A percentile compares a stretch with the other conserved stretches of the same genome.
phyloP scores from a whole-genome alignment of 257 asterid genomes.

The Solanum lycopersicoides region DNA sequence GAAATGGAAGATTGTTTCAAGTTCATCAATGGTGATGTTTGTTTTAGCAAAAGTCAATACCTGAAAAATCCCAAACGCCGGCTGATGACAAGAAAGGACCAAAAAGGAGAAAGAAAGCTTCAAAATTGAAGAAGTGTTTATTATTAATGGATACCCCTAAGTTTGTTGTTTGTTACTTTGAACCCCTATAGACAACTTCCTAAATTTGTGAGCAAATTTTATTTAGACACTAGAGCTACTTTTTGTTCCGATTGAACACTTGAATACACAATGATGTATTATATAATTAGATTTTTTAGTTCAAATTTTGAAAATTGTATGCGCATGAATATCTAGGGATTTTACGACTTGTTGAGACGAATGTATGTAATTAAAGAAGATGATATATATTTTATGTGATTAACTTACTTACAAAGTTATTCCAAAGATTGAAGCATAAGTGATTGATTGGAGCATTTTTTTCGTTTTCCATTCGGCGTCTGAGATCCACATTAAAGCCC shows the following conservation, averaged over 20 bases:
- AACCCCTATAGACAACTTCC: not conserved
- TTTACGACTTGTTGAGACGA: too few species aligned
- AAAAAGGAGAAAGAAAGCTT: not conserved
- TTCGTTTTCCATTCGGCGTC: too few species aligned
- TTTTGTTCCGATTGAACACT: rapidly evolving
- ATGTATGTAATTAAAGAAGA: too few species aligned
- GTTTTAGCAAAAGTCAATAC: not conserved
- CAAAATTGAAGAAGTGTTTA: not conserved
- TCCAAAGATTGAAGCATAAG: not conserved
- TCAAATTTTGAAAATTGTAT: not conserved
- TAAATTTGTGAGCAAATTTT: not conserved
- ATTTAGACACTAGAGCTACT: not conserved
- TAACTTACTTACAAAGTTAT: not conserved
- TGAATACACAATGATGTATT: not conserved
- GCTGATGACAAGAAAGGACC: not conserved
- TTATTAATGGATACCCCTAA: not conserved
- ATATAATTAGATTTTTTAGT: too few species aligned
- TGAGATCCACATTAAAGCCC: rapidly evolving
- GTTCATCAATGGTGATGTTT: not conserved
- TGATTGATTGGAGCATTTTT: too few species aligned
- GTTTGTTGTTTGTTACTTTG: not conserved
- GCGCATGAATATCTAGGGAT: too few species aligned
- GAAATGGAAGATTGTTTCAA: not conserved
- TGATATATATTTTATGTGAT: not conserved
- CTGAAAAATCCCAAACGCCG: not conserved